A percentile compares a stretch with the other conserved stretches of the same genome.
Conservation (phyloP, 2,329 filamentous ascomycete species). For the Beauveria varroae region DNA sequence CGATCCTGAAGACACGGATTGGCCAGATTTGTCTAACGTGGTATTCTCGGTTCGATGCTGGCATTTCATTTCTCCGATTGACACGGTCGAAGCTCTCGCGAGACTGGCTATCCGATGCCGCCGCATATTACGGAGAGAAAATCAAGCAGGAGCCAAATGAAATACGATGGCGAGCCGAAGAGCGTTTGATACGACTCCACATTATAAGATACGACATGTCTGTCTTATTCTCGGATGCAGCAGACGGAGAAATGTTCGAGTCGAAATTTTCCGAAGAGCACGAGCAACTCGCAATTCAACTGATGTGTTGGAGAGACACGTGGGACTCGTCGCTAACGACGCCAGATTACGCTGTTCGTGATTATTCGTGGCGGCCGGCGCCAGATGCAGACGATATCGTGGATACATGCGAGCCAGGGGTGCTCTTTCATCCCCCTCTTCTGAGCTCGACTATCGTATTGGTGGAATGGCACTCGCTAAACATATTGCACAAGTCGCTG, state of each 20-base stretch:
- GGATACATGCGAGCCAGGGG: slow-evolving; percentile 61
- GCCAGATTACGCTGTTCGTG: slow-evolving; percentile 52
- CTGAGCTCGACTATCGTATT: slow-evolving; percentile 68
- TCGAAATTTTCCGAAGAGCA: slow-evolving; percentile 61
- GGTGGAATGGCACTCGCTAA: slow-evolving; percentile 71
- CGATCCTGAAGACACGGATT: slow-evolving; percentile 61
- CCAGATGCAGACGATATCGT: slow-evolving; percentile 59
- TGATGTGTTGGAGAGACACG: slow-evolving; percentile 43
- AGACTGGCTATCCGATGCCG: slow-evolving; percentile 67
- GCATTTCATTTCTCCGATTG: slow-evolving; percentile 74
- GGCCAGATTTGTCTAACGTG: slow-evolving; percentile 72
- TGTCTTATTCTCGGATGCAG: slow-evolving; percentile 63
- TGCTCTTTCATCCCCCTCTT: slow-evolving; percentile 62
- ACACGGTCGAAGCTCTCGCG: slow-evolving; percentile 65
- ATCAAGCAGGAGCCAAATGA: slow-evolving; percentile 52
- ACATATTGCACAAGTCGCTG: slow-evolving; percentile 75
- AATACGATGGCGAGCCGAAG: slow-evolving; percentile 58
- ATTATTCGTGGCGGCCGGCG: slow-evolving; percentile 49
- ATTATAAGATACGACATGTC: slow-evolving; percentile 76
- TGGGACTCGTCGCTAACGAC: slow-evolving; percentile 58
- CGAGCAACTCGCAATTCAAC: slow-evolving; percentile 38
- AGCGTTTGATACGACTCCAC: slow-evolving; percentile 57
- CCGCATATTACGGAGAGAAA: slow-evolving; percentile 56
- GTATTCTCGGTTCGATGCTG: slow-evolving; percentile 85
- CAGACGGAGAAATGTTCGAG: slow-evolving; percentile 53